Conservation (phyloP, 345 rosid species). For the Atalantia buxifolia region DNA sequence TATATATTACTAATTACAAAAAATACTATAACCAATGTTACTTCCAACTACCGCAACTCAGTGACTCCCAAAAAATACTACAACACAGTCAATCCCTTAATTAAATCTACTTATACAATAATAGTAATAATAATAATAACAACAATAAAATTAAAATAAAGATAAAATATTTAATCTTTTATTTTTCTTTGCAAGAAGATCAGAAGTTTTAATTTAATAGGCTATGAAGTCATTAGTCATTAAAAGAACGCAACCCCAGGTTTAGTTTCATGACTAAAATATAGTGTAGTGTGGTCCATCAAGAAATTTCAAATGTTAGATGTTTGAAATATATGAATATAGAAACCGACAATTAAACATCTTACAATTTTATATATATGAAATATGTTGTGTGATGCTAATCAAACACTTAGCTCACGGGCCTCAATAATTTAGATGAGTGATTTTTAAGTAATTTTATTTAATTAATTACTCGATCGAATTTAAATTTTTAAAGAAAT, state of each 20-base stretch:
- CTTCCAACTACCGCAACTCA: too few relatives aligned
- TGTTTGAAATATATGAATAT: neutral
- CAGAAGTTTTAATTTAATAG: neutral
- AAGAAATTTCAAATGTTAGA: neutral
- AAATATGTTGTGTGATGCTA: neutral
- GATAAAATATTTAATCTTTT: neutral
- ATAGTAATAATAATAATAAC: too few relatives aligned
- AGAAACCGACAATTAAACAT: neutral
- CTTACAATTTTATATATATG: neutral
- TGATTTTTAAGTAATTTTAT: too few relatives aligned
- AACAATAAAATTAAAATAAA: too few relatives aligned
- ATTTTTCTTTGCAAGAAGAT: neutral
- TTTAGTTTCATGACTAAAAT: neutral
- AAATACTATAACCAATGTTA: too few relatives aligned
- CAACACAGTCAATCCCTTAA: too few relatives aligned
- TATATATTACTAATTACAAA: too few relatives aligned
- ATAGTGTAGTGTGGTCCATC: neutral
- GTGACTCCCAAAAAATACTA: too few relatives aligned
- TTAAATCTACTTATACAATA: too few relatives aligned
- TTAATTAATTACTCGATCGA: too few relatives aligned
- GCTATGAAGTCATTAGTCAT: neutral
- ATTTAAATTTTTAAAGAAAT: too few relatives aligned
- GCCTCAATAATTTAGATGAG: too few relatives aligned
- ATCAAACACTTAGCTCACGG: conserved; percentile 11
- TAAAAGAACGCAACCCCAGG: neutral